Percentiles rank a stretch among this genome's conserved stretches.
Conservation (phyloP, 495 filamentous ascomycete species). For the Penicillium daleae region DNA sequence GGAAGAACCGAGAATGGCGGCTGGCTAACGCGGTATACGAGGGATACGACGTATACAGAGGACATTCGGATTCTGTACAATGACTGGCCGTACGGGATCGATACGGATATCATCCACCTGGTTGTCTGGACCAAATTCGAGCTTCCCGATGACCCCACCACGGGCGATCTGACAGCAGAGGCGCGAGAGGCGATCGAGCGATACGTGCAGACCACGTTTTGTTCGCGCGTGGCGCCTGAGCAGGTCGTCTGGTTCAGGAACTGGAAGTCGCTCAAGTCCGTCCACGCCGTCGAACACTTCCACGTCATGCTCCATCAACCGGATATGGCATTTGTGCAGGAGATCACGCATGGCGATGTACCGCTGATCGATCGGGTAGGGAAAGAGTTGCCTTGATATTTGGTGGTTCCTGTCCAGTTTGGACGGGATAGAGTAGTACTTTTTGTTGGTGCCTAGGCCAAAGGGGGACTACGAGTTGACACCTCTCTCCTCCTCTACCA, state of each 20-base stretch:
- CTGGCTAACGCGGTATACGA: constrained; percentile 2
- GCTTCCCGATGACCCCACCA: constrained; percentile 66
- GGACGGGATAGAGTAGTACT: not conserved
- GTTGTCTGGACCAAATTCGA: constrained; percentile 93
- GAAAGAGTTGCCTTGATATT: not conserved
- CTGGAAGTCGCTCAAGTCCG: constrained; percentile 77
- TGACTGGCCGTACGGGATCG: constrained; percentile 90
- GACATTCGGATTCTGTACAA: constrained; percentile 80
- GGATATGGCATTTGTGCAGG: constrained; percentile 65
- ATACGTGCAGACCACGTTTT: constrained; percentile 69
- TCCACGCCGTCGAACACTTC: constrained; percentile 91
- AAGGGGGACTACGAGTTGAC: not conserved
- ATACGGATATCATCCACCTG: constrained; percentile 74
- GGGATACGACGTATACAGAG: constrained; percentile 40
- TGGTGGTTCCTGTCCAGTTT: not conserved
- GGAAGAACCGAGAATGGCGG: not conserved
- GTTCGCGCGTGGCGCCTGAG: constrained; percentile 48
- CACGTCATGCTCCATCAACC: constrained; percentile 87
- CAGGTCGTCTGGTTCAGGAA: constrained; percentile 88
- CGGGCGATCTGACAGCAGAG: constrained; percentile 65
- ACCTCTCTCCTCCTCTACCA: no score
- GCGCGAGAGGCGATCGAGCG: constrained; percentile 66
- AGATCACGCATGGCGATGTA: constrained; percentile 76
- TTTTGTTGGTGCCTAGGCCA: not conserved
- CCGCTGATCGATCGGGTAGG: constrained; percentile 51